phyloP scores from a whole-genome alignment of 305 asterid genomes.

The Fraxinus nigra region DNA sequence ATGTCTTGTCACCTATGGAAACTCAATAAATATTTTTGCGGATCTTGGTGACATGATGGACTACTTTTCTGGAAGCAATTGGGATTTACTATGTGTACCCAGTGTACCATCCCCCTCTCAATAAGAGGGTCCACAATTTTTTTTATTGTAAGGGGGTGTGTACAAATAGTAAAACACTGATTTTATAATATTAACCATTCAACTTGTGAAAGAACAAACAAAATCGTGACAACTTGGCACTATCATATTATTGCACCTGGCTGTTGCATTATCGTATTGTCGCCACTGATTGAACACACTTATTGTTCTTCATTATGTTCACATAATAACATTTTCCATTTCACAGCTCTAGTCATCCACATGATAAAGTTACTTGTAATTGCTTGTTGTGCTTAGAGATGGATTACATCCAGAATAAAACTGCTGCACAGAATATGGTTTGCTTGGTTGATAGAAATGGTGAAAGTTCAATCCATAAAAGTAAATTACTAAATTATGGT shows the following conservation, averaged over 20 bases:
- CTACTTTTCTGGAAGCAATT: neutral
- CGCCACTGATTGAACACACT: neutral
- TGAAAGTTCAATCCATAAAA: neutral
- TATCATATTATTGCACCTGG: neutral
- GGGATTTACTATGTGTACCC: neutral
- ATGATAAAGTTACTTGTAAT: too few species aligned
- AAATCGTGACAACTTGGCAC: neutral
- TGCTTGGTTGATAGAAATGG: neutral
- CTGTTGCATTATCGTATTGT: neutral
- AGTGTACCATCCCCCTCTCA: too few species aligned
- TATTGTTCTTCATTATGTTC: too few species aligned
- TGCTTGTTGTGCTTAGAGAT: too few species aligned
- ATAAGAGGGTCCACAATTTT: too few species aligned
- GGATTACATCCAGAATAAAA: too few species aligned
- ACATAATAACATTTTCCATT: too few species aligned
- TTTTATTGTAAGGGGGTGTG: too few species aligned
- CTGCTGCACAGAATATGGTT: neutral
- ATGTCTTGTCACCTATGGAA: neutral
- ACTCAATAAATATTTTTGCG: neutral
- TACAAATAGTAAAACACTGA: neutral
- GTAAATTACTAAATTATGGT: neutral
- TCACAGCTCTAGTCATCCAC: too few species aligned
- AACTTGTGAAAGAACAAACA: neutral
- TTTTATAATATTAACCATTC: neutral
- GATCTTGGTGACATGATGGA: neutral